Base-by-base conservation (phyloP, 208 protist species). In the Trypanosoma congolense region DNA sequence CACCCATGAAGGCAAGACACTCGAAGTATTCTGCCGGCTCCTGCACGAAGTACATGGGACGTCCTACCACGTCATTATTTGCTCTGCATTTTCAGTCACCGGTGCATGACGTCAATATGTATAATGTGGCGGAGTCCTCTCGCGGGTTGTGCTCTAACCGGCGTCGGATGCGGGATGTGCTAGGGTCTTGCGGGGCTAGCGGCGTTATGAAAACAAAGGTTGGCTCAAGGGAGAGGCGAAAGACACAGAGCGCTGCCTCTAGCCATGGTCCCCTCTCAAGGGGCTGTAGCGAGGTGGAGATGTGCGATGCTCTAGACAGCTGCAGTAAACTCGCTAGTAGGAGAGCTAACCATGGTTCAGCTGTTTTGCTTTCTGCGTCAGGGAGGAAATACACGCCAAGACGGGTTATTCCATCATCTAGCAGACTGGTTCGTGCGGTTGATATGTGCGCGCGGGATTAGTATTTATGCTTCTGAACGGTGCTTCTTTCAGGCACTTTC, bases 381-480 rank as follows among this genome's bases (percentile, higher is more conserved):
- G 26, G 3, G 26, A 50, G 38, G 50, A 51, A 51, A 22, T 22
- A 33, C 16, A 63, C 57, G 26, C 57, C 57, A 36, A 53, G 50
- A 4, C 57, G 47, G 18, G n/a, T 38, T 4, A 14, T 14, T 33
- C 47, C 57, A 2, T 44, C 47, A 24, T 56, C 57, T 18, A 47
- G 35, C 18, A 43, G 57, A 53, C 12, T 57, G 31, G 28, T 33
- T 12, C n/a, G 24, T 28, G 35, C 31, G 0, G 18, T 22, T 44
- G 3, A 57, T 12, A 0, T 19, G 25, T 19, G 10, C 25, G 29
- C 2, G 2, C 14, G 57, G 33, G 9, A 47, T 9, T 56, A 10
- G 19, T 18, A 18, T 6, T 47, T 35, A 19, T 35, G 19, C 48
- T 41, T 16, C 44, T 31, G 22, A 18, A 16, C 44, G 10, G 10